These are phyloP conservation scores for Candida ulmi DNA, from an alignment of 805 yeast species.

Conservation along the genomic window DNA sequence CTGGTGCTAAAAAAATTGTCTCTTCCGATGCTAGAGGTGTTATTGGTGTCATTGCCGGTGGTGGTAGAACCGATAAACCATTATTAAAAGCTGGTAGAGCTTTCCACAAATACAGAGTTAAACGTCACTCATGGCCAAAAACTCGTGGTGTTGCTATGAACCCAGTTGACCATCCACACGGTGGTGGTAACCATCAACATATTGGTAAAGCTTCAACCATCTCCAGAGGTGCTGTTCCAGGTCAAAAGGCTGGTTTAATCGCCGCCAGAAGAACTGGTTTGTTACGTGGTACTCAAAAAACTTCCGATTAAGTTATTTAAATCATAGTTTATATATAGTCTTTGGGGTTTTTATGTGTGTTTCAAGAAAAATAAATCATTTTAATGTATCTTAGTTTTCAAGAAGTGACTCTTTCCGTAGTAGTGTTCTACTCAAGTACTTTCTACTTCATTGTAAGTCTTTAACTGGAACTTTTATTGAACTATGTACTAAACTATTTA, in stretches of 20 bases:
- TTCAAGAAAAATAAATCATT: constrained; percentile 16
- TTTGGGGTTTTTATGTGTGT: constrained; percentile 18
- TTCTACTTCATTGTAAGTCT: too few species aligned
- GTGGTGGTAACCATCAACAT: constrained; percentile 99
- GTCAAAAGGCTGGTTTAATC: constrained; percentile 99
- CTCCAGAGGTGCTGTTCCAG: constrained; percentile 98
- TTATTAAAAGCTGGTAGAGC: constrained; percentile 99
- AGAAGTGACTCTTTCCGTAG: too few species aligned
- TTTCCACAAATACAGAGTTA: constrained; percentile 98
- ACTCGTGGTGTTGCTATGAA: constrained; percentile 99
- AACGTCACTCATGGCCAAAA: constrained; percentile 99
- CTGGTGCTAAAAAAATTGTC: constrained; percentile 97
- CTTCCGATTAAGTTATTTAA: constrained; percentile 53
- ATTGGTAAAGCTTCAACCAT: constrained; percentile 99
- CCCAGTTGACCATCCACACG: constrained; percentile 99
- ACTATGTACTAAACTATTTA: too few species aligned
- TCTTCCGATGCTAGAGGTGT: constrained; percentile 98
- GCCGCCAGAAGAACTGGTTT: constrained; percentile 99
- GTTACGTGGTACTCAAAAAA: constrained; percentile 98
- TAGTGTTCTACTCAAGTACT: too few species aligned
- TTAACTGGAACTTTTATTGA: too few species aligned
- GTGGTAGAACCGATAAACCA: constrained; percentile 99
- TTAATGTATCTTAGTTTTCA: constrained; percentile 14
- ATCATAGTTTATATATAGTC: constrained; percentile 16
- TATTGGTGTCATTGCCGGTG: constrained; percentile 99